Evolutionary conservation across 1,284 basidiomycete genomes (phyloP), one percentile per base, ranked within the genome.

Genomic region (Ganoderma multipileum): DNA sequence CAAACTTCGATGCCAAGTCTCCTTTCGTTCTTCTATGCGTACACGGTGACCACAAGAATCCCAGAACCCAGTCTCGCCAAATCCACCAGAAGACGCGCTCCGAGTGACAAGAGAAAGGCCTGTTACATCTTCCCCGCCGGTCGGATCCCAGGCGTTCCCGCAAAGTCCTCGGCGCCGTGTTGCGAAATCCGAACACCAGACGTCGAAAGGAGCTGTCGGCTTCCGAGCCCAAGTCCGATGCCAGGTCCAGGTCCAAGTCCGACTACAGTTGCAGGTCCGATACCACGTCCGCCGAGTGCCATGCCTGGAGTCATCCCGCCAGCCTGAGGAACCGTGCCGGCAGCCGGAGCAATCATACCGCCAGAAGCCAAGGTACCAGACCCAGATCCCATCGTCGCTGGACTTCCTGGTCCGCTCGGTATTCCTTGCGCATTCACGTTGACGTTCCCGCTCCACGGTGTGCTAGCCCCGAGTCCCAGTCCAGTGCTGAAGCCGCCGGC

Each of bases 401-500:
- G 58, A 12, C 58, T 60, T 8, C 58, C 58, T 14, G 38, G 38
- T 14, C 58, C 38, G 33, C 38, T 39, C 11, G 39, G 38, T 6
- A 11, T 28, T 16, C 4, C 36, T 28, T 41, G 23, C 4, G 39
- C 38, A 30, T 55, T 50, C 47, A 23, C 9, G 28, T 33, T 55
- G 28, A 33, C 28, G 54, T 16, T 58, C 20, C 58, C 52, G 52
- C 52, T 38, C 33, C 63, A 52, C 16, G 61, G 20, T 6, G 61
- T 30, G 50, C 6, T 58, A 26, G 54, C 26, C 18, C 54, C 54
- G 33, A 36, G 28, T 4, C 60, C 47, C 2, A 61, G 59, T n/a
- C 64, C 65, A 9, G 30, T 39, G 23, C 33, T 57, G 60, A 65
- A 68, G 7, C 50, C 60, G 23, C 67, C 63, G 1, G 63, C 11